These are phyloP conservation scores for Talinum fruticosum DNA, from an alignment of 148 eudicot species.

Conservation along the genomic window DNA sequence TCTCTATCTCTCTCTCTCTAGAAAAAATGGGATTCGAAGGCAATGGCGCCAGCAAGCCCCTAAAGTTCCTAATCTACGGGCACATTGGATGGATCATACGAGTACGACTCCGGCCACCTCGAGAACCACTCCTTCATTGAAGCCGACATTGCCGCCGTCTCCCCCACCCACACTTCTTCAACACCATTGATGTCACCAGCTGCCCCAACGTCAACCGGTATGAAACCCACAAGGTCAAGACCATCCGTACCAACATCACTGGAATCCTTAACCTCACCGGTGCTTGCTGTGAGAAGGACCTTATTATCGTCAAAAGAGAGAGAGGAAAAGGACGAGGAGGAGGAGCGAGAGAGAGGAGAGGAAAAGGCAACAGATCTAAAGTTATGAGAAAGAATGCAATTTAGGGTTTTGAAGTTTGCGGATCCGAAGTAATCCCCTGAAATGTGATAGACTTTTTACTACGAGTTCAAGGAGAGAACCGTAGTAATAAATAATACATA, in stretches of 20 bases:
- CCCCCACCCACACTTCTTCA: constrained; percentile 81
- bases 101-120: constrained; percentile 66
- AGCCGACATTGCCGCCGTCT: constrained; percentile 40
- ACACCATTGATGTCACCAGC: constrained; percentile 85
- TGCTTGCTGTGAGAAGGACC: constrained; percentile 50
- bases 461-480: too few relatives aligned
- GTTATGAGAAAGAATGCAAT: too few relatives aligned
- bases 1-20: background rate
- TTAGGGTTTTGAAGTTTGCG: too few relatives aligned
- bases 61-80: constrained; percentile 80
- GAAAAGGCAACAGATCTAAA: too few relatives aligned
- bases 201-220: constrained; percentile 88
- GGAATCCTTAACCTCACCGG: constrained; percentile 78
- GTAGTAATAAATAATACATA: too few relatives aligned
- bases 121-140: constrained; percentile 53
- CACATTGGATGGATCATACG: constrained; percentile 80
- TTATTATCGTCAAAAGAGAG: constrained; percentile 59
- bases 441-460: too few relatives aligned
- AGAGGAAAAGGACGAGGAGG: too few relatives aligned
- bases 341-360: too few relatives aligned
- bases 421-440: too few relatives aligned
- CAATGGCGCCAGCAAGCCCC: constrained; percentile 26
- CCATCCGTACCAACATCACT: constrained; percentile 70
- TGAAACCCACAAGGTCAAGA: constrained; percentile 77
- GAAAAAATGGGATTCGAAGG: constrained; percentile 25